A percentile compares a stretch with the other conserved stretches of the same genome.
phyloP scores from a whole-genome alignment of 2,329 filamentous ascomycete species.

The Orbilia brochopaga region DNA sequence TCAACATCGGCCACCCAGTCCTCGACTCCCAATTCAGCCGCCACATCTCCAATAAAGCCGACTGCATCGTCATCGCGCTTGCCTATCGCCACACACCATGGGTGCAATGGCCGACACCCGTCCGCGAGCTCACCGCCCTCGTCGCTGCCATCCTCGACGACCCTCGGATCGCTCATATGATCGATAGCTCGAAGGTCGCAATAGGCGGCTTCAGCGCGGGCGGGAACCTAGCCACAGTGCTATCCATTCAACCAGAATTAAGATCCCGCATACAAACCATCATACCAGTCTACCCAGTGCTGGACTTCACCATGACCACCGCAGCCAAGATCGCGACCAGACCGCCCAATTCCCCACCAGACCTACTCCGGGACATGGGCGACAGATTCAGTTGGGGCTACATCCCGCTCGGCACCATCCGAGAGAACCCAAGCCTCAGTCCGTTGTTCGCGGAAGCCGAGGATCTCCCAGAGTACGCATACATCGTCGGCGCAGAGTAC shows the following conservation, averaged over 20 bases:
- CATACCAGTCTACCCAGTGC: conserved; percentile 30
- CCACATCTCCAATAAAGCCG: conserved; percentile 58
- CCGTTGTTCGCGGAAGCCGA: conserved; percentile 51
- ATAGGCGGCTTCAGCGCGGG: conserved; percentile 64
- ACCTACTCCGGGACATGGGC: conserved; percentile 30
- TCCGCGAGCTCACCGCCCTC: conserved; percentile 62
- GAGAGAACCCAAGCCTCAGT: conserved; percentile 53
- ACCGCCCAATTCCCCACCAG: conserved; percentile 18
- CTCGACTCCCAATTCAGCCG: conserved; percentile 62
- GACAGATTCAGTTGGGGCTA: conserved; percentile 53
- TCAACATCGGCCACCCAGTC: conserved; percentile 59
- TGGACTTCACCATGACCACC: conserved; percentile 40
- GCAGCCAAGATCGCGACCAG: conserved; percentile 18
- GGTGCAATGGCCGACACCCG: conserved; percentile 60
- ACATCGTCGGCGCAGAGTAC: conserved; percentile 51
- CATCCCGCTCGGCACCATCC: conserved; percentile 52
- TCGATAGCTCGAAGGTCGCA: conserved; percentile 60
- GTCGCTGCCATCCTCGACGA: conserved; percentile 60
- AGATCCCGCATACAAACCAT: conserved; percentile 29
- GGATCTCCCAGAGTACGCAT: conserved; percentile 53
- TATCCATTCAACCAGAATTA: conserved; percentile 23
- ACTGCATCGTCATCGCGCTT: conserved; percentile 61
- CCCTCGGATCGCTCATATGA: conserved; percentile 56
- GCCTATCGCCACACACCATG: conserved; percentile 63
- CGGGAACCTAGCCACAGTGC: conserved; percentile 59